Percentiles rank a stretch among this genome's conserved stretches.
Conservation (phyloP, 2,329 filamentous ascomycete genomes). For the Tolypocladium tropicale region DNA sequence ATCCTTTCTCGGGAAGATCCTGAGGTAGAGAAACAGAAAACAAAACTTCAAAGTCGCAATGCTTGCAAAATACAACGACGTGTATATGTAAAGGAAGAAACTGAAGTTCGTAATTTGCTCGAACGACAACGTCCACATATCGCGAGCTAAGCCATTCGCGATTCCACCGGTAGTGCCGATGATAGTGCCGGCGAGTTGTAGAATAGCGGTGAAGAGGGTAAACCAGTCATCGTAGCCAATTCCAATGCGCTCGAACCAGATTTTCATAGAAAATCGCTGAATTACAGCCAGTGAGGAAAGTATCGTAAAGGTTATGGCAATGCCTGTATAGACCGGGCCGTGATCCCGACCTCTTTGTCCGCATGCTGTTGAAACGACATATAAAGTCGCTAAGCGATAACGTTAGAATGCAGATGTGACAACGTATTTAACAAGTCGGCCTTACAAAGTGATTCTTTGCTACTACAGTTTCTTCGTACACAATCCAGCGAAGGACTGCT, state of each 20-base stretch:
- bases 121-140: neutral
- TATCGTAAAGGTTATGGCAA: neutral
- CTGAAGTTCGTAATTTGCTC: neutral
- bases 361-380: neutral
- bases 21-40: neutral
- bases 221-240: neutral
- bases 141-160: neutral
- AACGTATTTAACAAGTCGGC: too few relatives aligned
- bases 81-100: neutral
- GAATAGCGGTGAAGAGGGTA: neutral
- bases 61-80: neutral
- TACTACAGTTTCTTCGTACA: neutral
- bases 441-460: neutral
- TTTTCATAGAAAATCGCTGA: neutral
- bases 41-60: neutral
- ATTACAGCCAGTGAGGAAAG: neutral
- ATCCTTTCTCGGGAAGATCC: neutral
- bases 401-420: neutral
- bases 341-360: neutral
- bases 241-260: neutral
- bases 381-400: neutral
- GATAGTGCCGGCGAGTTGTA: neutral
- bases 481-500: neutral
- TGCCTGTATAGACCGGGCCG: neutral
- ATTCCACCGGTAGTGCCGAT: neutral